Percentiles rank a stretch among this genome's conserved stretches.
Conservation (phyloP, 2,329 filamentous ascomycete genomes). For the Penicillium sp. region DNA sequence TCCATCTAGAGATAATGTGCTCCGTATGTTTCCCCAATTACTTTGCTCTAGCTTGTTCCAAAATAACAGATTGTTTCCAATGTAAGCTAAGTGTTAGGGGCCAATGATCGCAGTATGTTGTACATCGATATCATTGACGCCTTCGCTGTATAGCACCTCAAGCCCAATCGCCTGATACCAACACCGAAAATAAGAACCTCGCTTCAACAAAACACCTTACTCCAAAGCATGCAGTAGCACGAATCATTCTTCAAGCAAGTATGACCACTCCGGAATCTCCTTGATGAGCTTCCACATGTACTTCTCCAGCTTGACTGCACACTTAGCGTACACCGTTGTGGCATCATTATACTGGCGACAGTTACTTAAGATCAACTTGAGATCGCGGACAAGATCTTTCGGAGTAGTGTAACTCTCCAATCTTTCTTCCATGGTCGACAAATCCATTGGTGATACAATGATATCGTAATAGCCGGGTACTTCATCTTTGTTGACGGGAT, state of each 20-base stretch:
- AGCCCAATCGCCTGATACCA: background rate
- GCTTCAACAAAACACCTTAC: background rate
- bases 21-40: background rate
- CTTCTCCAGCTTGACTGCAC: conserved; percentile 82
- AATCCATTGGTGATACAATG: conserved; percentile 94
- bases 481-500: conserved; percentile 87
- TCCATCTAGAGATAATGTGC: background rate
- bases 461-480: conserved; percentile 98
- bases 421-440: conserved; percentile 92
- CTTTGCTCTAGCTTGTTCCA: background rate
- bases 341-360: conserved; percentile 95
- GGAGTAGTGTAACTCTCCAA: conserved; percentile 83
- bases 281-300: conserved; percentile 92
- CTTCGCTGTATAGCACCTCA: background rate
- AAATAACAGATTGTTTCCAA: background rate
- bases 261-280: conserved; percentile 82
- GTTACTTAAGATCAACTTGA: conserved; percentile 83
- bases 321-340: conserved; percentile 86
- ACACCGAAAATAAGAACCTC: background rate
- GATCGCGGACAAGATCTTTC: conserved; percentile 84
- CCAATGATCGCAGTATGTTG: background rate
- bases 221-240: background rate
- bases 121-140: background rate
- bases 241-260: background rate
- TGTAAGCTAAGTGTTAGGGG: background rate